Evolutionary conservation across 2,329 filamentous ascomycete genomes (phyloP).

Genomic region (Aureobasidium sp.): DNA sequence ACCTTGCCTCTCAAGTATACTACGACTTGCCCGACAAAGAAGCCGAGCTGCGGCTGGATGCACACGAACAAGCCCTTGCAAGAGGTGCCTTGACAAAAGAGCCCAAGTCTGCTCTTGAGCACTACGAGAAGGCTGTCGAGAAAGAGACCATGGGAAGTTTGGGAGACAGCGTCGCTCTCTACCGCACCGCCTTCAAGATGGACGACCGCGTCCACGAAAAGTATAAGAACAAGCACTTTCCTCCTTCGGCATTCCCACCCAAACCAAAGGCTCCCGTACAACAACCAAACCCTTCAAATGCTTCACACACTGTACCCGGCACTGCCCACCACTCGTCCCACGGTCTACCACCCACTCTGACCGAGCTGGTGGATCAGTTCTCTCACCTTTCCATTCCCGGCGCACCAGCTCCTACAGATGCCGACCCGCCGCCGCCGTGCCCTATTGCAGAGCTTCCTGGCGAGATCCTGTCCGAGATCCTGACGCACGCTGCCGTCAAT

Average conservation of each 20-base stretch:
- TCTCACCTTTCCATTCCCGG: slow-evolving; percentile 59
- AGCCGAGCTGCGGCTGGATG: slow-evolving; percentile 33
- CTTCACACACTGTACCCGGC: slow-evolving; percentile 43
- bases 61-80: slow-evolving; percentile 31
- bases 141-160: slow-evolving; percentile 77
- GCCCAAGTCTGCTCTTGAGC: slow-evolving; percentile 72
- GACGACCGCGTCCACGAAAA: slow-evolving; percentile 74
- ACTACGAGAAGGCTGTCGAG: slow-evolving; percentile 86
- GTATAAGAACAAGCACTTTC: slow-evolving; percentile 89
- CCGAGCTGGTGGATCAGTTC: slow-evolving; percentile 68
- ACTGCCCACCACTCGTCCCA: slow-evolving; percentile 48
- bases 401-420: slow-evolving; percentile 60
- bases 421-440: slow-evolving; percentile 64
- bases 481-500: slow-evolving; percentile 59
- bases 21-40: slow-evolving; percentile 40
- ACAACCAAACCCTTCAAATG: slow-evolving; percentile 39
- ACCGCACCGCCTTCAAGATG: slow-evolving; percentile 83
- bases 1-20: slow-evolving; percentile 33
- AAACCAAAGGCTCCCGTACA: slow-evolving; percentile 28
- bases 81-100: slow-evolving; percentile 32
- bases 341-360: slow-evolving; percentile 46
- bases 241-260: slow-evolving; percentile 47
- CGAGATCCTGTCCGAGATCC: slow-evolving; percentile 74
- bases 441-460: slow-evolving; percentile 69
- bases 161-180: slow-evolving; percentile 79